A percentile compares a stretch with the other conserved stretches of the same genome.
Evolutionary conservation across 2,329 filamentous ascomycete genomes (phyloP).

Genomic region (Penicillium sp.): DNA sequence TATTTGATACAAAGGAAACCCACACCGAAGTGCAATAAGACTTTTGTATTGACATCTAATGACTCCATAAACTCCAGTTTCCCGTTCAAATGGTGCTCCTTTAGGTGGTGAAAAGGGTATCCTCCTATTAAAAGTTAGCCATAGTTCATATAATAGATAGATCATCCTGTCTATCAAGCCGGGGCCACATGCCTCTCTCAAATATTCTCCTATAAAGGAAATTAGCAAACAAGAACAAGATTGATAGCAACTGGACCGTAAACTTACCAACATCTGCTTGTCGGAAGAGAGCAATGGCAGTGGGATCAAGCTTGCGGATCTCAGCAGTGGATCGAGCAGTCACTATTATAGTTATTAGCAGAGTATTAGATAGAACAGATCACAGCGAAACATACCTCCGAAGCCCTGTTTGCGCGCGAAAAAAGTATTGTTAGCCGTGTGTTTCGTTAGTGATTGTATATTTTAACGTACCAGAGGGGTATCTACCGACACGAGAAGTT

Average conservation of each 20-base stretch:
- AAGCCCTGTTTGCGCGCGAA: background rate
- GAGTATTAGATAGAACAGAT: background rate
- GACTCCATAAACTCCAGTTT: slow-evolving; percentile 29
- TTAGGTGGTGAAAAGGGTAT: slow-evolving; percentile 61
- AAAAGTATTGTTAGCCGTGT: background rate
- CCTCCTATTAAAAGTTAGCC: slow-evolving; percentile 48
- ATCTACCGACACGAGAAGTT: background rate
- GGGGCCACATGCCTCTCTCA: slow-evolving; percentile 65
- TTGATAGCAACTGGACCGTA: too few species aligned
- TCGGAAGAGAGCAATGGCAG: slow-evolving; percentile 82
- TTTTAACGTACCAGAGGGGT: slow-evolving; percentile 5
- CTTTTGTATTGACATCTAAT: slow-evolving; percentile 16
- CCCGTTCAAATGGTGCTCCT: slow-evolving; percentile 20
- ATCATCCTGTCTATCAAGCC: background rate
- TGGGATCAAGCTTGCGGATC: slow-evolving; percentile 81
- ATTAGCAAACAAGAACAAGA: background rate
- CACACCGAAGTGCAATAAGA: slow-evolving; percentile 2
- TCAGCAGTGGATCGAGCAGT: slow-evolving; percentile 86
- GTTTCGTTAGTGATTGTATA: background rate
- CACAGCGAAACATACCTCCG: background rate
- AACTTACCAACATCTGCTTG: slow-evolving; percentile 58
- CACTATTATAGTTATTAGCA: slow-evolving; percentile 60
- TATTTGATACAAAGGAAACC: background rate
- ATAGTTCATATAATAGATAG: background rate
- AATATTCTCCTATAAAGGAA: slow-evolving; percentile 71